A percentile compares a stretch with the other conserved stretches of the same genome.
Evolutionary conservation across 768 basidiomycete genomes (phyloP).

Genomic region (Calocera cornea): DNA sequence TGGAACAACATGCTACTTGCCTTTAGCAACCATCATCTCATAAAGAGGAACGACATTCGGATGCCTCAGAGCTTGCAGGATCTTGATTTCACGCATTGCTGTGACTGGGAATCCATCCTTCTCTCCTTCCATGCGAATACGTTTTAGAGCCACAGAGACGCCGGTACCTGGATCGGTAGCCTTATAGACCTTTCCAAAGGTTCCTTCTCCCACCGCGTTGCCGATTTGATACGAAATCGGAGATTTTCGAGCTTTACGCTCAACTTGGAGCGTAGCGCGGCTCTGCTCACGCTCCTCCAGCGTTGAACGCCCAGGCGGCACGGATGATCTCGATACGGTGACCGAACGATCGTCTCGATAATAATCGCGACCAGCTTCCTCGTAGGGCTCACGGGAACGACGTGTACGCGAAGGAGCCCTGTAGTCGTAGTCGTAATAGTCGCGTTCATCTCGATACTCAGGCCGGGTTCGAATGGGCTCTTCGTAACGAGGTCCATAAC

Average conservation of each 20-base stretch:
- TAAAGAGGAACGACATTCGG: conserved; percentile 76
- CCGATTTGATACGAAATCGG: conserved; percentile 59
- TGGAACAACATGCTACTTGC: conserved; percentile 31
- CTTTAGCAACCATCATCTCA: conserved; percentile 99
- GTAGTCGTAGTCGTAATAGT: background rate
- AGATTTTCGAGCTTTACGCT: background rate
- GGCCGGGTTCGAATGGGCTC: background rate
- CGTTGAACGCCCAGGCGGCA: background rate
- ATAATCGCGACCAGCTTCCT: background rate
- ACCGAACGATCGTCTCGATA: background rate
- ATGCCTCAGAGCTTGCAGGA: conserved; percentile 82
- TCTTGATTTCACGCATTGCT: conserved; percentile 96
- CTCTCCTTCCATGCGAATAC: conserved; percentile 95
- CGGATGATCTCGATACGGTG: background rate
- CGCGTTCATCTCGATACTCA: background rate
- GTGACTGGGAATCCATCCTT: conserved; percentile 97
- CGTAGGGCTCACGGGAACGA: background rate
- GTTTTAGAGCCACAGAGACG: conserved; percentile 75
- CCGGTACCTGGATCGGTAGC: conserved; percentile 72
- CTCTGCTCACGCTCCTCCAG: conserved; percentile 9
- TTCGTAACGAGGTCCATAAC: background rate
- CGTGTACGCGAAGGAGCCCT: background rate
- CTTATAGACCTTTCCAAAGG: conserved; percentile 97
- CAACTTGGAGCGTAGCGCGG: background rate
- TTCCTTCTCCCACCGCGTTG: conserved; percentile 93